Percentiles rank a stretch among this genome's conserved stretches.
Conservation (phyloP, 495 filamentous ascomycete genomes). For the Trichocladium uniseriatum region DNA sequence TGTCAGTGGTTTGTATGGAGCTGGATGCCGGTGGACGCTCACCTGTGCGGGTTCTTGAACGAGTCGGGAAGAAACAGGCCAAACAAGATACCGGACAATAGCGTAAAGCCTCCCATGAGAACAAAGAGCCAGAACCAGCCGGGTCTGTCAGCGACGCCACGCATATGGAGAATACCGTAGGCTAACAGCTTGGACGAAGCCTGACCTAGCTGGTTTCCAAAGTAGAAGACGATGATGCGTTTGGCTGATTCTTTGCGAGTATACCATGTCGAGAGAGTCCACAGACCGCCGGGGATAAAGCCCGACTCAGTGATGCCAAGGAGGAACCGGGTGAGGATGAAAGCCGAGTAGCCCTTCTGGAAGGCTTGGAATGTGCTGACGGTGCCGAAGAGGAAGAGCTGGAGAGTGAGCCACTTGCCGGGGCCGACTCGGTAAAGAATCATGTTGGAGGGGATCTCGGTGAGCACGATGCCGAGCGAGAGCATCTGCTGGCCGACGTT, state of each 20-base stretch:
- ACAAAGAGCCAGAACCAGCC: conserved; percentile 59
- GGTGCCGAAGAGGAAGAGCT: conserved; percentile 49
- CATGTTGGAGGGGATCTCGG: conserved; percentile 51
- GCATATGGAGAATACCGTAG: conserved; percentile 29
- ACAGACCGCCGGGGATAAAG: conserved; percentile 53
- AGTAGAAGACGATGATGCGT: conserved; percentile 48
- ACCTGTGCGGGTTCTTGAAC: conserved; percentile 32
- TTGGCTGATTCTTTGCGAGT: conserved; percentile 47
- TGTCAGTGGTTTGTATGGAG: background rate
- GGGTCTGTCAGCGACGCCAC: conserved; percentile 37
- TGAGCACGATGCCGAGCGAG: conserved; percentile 47
- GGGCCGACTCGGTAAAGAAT: conserved; percentile 49
- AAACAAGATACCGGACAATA: conserved; percentile 42
- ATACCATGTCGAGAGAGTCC: conserved; percentile 55
- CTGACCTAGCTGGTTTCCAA: conserved; percentile 45
- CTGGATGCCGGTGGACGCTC: background rate
- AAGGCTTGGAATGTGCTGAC: conserved; percentile 53
- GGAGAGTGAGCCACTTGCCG: conserved; percentile 47
- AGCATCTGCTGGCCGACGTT: conserved; percentile 51
- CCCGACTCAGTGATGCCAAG: conserved; percentile 47
- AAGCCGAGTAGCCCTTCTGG: conserved; percentile 40
- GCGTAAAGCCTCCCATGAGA: conserved; percentile 44
- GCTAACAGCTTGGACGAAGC: conserved; percentile 37
- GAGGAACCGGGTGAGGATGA: conserved; percentile 43
- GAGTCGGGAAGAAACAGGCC: conserved; percentile 43